phyloP scores from a whole-genome alignment of 1,284 basidiomycete species.

The Phellinidium pouzarii region DNA sequence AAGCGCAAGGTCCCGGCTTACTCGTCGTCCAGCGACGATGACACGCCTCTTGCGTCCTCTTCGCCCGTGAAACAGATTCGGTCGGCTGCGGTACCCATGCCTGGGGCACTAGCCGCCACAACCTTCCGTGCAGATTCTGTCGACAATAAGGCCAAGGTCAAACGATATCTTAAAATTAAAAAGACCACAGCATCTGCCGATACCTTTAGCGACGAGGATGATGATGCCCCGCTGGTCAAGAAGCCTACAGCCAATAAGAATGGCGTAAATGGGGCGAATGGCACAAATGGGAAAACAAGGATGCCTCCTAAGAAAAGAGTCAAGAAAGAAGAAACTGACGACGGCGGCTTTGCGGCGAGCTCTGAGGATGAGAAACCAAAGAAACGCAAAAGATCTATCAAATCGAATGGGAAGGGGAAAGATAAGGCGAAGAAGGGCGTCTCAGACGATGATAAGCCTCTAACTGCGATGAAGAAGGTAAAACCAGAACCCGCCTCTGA shows the following conservation, averaged over 20 bases:
- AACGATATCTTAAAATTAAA: slow-evolving; percentile 23
- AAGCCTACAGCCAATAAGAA: slow-evolving; percentile 34
- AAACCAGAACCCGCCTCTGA: slow-evolving; percentile 20
- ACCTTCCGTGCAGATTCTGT: slow-evolving; percentile 27
- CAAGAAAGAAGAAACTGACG: slow-evolving; percentile 48
- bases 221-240: slow-evolving; percentile 29
- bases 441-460: slow-evolving; percentile 21
- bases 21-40: slow-evolving; percentile 60
- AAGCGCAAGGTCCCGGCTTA: slow-evolving; percentile 55
- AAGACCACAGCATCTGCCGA: slow-evolving; percentile 32
- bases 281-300: slow-evolving; percentile 25
- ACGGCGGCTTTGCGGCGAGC: slow-evolving; percentile 30
- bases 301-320: slow-evolving; percentile 53
- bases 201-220: slow-evolving; percentile 29
- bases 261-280: slow-evolving; percentile 28
- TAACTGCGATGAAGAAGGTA: slow-evolving; percentile 29
- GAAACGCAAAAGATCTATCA: slow-evolving; percentile 28
- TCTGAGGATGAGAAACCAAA: slow-evolving; percentile 41
- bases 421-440: slow-evolving; percentile 32
- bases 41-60: slow-evolving; percentile 57
- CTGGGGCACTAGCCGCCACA: slow-evolving; percentile 36
- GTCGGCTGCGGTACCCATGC: slow-evolving; percentile 37
- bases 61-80: slow-evolving; percentile 51
- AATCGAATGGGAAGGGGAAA: slow-evolving; percentile 25
- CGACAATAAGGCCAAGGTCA: slow-evolving; percentile 37